A percentile compares a stretch with the other conserved stretches of the same genome.
phyloP scores from a whole-genome alignment of 148 eudicot genomes.

The Rhododendron henanense region DNA sequence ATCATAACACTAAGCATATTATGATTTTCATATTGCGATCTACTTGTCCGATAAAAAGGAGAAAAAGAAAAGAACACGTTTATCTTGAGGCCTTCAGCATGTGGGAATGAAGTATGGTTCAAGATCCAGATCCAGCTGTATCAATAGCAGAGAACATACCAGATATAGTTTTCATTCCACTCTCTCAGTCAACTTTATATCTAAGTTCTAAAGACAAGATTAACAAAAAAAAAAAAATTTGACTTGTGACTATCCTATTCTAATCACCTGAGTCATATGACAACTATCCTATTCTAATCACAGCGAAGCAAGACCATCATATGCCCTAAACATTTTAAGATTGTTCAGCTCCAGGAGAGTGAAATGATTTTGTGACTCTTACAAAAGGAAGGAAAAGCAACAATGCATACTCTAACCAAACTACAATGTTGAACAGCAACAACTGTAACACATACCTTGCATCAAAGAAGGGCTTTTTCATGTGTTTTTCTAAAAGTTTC shows the following conservation, averaged over 20 bases:
- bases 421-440: background rate
- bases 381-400: background rate
- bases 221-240: background rate
- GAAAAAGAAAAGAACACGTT: background rate
- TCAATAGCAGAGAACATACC: background rate
- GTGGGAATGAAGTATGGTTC: background rate
- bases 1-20: background rate
- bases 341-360: background rate
- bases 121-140: background rate
- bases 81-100: background rate
- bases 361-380: background rate
- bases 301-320: background rate
- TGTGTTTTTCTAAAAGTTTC: constrained; percentile 84
- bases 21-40: background rate
- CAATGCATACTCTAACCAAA: background rate
- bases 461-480: constrained; percentile 85
- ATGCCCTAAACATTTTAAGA: background rate
- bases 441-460: constrained; percentile 42
- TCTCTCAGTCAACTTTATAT: background rate
- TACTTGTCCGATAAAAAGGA: background rate
- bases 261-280: background rate
- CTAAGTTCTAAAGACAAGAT: background rate
- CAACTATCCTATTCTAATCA: background rate
- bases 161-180: background rate
- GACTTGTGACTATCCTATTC: background rate